These are phyloP conservation scores for Jamesozyma lodderae DNA, from an alignment of 805 yeast genomes.

Conservation along the genomic window DNA sequence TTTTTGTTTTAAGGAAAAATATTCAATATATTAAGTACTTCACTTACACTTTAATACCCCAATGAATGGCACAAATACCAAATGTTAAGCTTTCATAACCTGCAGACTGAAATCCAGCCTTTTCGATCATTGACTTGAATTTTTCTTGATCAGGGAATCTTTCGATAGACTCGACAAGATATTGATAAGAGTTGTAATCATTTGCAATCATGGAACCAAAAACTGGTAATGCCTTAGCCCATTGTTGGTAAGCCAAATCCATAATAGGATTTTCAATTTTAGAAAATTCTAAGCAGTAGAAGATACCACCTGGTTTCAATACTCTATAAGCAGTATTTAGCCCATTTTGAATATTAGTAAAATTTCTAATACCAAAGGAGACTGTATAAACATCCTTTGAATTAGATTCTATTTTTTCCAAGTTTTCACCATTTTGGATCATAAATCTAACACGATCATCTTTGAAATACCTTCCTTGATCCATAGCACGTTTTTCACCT, in stretches of 20 bases:
- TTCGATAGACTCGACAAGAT: constrained; percentile 87
- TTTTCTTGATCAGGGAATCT: constrained; percentile 88
- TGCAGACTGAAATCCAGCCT: constrained; percentile 89
- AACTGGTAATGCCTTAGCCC: constrained; percentile 81
- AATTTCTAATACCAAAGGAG: constrained; percentile 95
- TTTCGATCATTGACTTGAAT: constrained; percentile 82
- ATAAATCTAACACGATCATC: constrained; percentile 60
- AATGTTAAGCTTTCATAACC: constrained; percentile 93
- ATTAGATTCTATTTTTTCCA: constrained; percentile 74
- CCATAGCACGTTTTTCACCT: constrained; percentile 69
- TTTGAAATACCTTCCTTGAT: constrained; percentile 45
- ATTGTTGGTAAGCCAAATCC: constrained; percentile 72
- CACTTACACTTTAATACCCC: constrained; percentile 74
- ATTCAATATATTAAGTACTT: background rate
- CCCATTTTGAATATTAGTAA: constrained; percentile 91
- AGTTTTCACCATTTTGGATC: constrained; percentile 86
- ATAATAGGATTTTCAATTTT: constrained; percentile 76
- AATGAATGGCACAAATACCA: constrained; percentile 93
- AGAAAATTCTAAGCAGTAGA: constrained; percentile 91
- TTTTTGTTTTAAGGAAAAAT: too few species aligned
- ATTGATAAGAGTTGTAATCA: constrained; percentile 93
- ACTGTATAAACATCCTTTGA: constrained; percentile 94
- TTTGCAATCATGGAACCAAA: constrained; percentile 95
- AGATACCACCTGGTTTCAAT: constrained; percentile 93
- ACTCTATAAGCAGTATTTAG: constrained; percentile 92